phyloP scores from a whole-genome alignment of 371 early-diverging fungal genomes.

The Apophysomyces elegans region DNA sequence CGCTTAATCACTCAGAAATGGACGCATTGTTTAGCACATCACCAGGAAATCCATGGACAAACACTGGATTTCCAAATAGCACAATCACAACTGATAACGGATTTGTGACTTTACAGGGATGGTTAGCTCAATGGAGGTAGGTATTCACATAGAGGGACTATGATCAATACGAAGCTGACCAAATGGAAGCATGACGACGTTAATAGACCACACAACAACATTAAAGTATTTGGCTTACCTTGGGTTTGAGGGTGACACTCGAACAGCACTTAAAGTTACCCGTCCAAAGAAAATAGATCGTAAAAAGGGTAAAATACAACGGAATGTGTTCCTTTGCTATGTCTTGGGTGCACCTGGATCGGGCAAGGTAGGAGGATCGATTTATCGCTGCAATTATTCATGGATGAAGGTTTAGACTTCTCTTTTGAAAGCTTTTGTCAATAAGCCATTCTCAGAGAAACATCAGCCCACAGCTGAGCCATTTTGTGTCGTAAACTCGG shows the following conservation, averaged over 20 bases:
- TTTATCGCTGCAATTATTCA: background rate
- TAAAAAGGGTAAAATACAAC: slow-evolving; percentile 81
- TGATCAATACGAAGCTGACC: background rate
- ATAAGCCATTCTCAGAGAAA: slow-evolving; percentile 75
- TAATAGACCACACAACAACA: slow-evolving; percentile 86
- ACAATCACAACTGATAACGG: slow-evolving; percentile 89
- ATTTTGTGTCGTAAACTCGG: slow-evolving; percentile 89
- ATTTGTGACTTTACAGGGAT: slow-evolving; percentile 93
- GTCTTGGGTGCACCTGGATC: slow-evolving; percentile 93
- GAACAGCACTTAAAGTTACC: slow-evolving; percentile 72
- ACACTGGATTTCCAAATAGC: slow-evolving; percentile 87
- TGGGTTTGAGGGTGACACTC: slow-evolving; percentile 86
- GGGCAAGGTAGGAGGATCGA: slow-evolving; percentile 76
- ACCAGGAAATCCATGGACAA: slow-evolving; percentile 90
- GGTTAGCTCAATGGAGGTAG: slow-evolving; percentile 96
- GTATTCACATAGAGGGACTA: slow-evolving; percentile 5
- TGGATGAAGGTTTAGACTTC: slow-evolving; percentile 64
- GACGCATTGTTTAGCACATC: slow-evolving; percentile 86
- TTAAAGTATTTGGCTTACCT: slow-evolving; percentile 94
- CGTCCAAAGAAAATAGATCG: slow-evolving; percentile 69
- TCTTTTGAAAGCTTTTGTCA: slow-evolving; percentile 81
- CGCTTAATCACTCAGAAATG: slow-evolving; percentile 83
- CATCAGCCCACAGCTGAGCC: slow-evolving; percentile 80
- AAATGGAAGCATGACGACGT: slow-evolving; percentile 86
- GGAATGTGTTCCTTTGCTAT: slow-evolving; percentile 90